Conservation (phyloP, 192 early-diverging fungal species). For the Podila clonocystis region DNA sequence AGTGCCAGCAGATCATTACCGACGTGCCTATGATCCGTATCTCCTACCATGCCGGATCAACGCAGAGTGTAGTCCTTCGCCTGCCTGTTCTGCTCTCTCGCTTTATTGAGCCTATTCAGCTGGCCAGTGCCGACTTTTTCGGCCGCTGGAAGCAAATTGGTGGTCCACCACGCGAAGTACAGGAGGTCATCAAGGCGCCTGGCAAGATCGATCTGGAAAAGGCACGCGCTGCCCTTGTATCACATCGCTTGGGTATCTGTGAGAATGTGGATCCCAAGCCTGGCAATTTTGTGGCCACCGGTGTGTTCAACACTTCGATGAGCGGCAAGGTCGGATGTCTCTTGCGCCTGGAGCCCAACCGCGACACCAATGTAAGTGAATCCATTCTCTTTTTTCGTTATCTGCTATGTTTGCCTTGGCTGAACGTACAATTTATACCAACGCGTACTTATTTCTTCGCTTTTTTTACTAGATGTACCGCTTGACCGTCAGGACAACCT, state of each 20-base stretch:
- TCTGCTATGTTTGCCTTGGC: background rate
- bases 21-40: slow-evolving; percentile 75
- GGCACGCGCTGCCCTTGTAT: slow-evolving; percentile 67
- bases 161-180: slow-evolving; percentile 83
- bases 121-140: slow-evolving; percentile 86
- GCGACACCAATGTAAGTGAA: slow-evolving; percentile 77
- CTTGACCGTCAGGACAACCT: slow-evolving; percentile 90
- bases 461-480: slow-evolving; percentile 78
- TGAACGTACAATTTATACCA: too few relatives aligned
- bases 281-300: slow-evolving; percentile 89
- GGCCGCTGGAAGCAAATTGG: slow-evolving; percentile 96
- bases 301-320: slow-evolving; percentile 79
- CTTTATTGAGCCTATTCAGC: slow-evolving; percentile 86
- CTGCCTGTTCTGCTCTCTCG: slow-evolving; percentile 86
- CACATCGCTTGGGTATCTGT: slow-evolving; percentile 79
- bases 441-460: background rate
- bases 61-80: slow-evolving; percentile 63
- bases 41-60: slow-evolving; percentile 70
- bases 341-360: slow-evolving; percentile 87
- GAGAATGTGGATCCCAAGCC: slow-evolving; percentile 89
- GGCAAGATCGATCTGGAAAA: slow-evolving; percentile 63
- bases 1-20: slow-evolving; percentile 70
- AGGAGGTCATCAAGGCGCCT: slow-evolving; percentile 71
- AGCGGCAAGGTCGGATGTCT: slow-evolving; percentile 92
- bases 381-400: background rate